Percentiles rank a stretch among this genome's conserved stretches.
Evolutionary conservation across 148 eudicot species (phyloP).

Genomic region (Mesembryanthemum crystallinum): DNA sequence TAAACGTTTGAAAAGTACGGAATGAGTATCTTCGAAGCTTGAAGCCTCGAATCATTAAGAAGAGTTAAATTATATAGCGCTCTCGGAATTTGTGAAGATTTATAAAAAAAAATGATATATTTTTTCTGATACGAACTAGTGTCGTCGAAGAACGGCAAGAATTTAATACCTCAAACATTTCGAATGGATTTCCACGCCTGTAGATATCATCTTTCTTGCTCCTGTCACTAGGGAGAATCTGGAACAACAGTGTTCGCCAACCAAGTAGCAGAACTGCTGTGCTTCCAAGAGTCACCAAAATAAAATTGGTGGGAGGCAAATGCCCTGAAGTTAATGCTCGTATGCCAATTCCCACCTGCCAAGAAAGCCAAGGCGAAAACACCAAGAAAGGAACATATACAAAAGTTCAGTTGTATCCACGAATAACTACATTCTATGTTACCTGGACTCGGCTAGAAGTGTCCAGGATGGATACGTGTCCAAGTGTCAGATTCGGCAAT

Average conservation of each 20-base stretch:
- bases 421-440: not conserved
- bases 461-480: no score
- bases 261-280: constrained; percentile 77
- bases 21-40: no score
- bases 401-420: not conserved
- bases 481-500: no score
- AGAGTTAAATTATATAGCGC: not conserved
- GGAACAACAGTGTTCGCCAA: constrained; percentile 69
- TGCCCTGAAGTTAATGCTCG: constrained; percentile 54
- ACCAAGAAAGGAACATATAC: not conserved
- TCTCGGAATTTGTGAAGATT: not conserved
- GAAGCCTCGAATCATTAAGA: not conserved
- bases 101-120: constrained; percentile 3
- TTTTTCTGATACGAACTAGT: not conserved
- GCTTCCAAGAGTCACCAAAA: constrained; percentile 80
- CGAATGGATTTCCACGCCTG: constrained; percentile 80
- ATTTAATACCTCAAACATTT: constrained; percentile 69
- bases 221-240: constrained; percentile 38
- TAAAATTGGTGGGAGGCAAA: constrained; percentile 59
- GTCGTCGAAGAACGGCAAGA: not conserved
- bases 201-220: constrained; percentile 62
- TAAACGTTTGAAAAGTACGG: no score
- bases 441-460: no score
- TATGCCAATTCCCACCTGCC: constrained; percentile 65
- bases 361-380: constrained; percentile 20